Evolutionary conservation across 495 filamentous ascomycete genomes (phyloP).

Genomic region (Penicillium waksmanii): DNA sequence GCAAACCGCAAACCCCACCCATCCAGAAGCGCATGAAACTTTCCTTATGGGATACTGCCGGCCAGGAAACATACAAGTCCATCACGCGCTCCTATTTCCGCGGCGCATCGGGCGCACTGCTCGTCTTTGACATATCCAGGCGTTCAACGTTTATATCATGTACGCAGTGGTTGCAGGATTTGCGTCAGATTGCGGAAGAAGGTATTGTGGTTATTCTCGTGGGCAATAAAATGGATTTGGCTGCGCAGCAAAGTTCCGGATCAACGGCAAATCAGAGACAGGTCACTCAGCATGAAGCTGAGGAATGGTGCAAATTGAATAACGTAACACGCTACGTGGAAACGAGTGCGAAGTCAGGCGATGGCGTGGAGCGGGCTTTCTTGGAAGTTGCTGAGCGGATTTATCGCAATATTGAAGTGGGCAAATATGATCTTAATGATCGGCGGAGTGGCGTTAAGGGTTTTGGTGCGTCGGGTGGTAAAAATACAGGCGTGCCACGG

Average conservation of each 20-base stretch:
- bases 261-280: conserved; percentile 66
- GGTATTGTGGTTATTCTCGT: conserved; percentile 93
- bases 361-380: conserved; percentile 91
- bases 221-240: conserved; percentile 90
- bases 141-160: conserved; percentile 82
- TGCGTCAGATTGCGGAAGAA: conserved; percentile 89
- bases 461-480: conserved; percentile 56
- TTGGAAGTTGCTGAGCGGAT: conserved; percentile 91
- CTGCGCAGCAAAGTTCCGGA: conserved; percentile 43
- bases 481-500: conserved; percentile 44
- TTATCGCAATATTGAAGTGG: conserved; percentile 91
- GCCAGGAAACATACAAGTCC: conserved; percentile 95
- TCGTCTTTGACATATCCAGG: conserved; percentile 93
- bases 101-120: conserved; percentile 85
- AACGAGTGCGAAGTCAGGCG: conserved; percentile 92
- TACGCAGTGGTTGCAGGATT: conserved; percentile 88
- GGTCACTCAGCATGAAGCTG: conserved; percentile 77
- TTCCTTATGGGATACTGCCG: conserved; percentile 93
- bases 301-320: conserved; percentile 83
- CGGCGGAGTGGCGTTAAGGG: conserved; percentile 91
- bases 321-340: conserved; percentile 88
- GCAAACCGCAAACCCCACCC: conserved; percentile 33
- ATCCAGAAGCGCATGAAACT: conserved; percentile 78
- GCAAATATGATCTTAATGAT: conserved; percentile 93
- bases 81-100: conserved; percentile 96